A percentile compares a stretch with the other conserved stretches of the same genome.
phyloP scores from a whole-genome alignment of 768 basidiomycete species.

The Hirschioporus abietinus region DNA sequence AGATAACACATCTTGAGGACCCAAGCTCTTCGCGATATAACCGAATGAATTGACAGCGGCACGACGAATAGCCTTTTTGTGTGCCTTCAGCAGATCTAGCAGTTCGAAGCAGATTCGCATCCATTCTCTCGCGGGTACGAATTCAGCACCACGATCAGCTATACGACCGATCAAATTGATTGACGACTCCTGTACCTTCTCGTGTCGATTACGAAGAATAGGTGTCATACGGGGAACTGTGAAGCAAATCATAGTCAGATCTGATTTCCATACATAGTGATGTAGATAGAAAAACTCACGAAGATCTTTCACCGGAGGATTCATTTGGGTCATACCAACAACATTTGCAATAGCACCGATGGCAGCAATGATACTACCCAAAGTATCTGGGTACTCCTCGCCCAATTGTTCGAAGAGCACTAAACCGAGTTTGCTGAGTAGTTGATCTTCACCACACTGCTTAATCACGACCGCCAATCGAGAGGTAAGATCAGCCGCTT shows the following conservation, averaged over 20 bases:
- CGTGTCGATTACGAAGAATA: conserved; percentile 97
- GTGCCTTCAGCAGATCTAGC: conserved; percentile 93
- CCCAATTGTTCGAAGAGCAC: conserved; percentile 98
- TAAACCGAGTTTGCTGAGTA: conserved; percentile 92
- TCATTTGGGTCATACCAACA: conserved; percentile 99
- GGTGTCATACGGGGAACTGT: conserved; percentile 99
- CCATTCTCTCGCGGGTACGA: conserved; percentile 98
- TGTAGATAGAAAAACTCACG: conserved; percentile 48
- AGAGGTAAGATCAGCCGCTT: conserved; percentile 98
- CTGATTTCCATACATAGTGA: not conserved
- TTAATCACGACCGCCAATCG: conserved; percentile 96
- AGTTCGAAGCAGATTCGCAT: conserved; percentile 99
- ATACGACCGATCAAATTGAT: conserved; percentile 99
- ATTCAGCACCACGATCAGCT: conserved; percentile 98
- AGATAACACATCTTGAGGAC: conserved; percentile 95
- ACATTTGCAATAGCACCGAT: conserved; percentile 99
- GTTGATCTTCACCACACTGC: conserved; percentile 94
- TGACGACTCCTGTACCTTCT: conserved; percentile 98
- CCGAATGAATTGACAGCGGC: conserved; percentile 99
- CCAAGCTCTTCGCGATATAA: conserved; percentile 98
- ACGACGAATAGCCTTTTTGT: conserved; percentile 98
- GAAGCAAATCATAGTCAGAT: conserved; percentile 10
- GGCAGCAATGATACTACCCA: conserved; percentile 98
- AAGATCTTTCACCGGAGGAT: conserved; percentile 98
- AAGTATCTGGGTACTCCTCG: conserved; percentile 98